These are phyloP conservation scores for Conringia planisiliqua DNA, from an alignment of 345 rosid species.

Conservation along the genomic window DNA sequence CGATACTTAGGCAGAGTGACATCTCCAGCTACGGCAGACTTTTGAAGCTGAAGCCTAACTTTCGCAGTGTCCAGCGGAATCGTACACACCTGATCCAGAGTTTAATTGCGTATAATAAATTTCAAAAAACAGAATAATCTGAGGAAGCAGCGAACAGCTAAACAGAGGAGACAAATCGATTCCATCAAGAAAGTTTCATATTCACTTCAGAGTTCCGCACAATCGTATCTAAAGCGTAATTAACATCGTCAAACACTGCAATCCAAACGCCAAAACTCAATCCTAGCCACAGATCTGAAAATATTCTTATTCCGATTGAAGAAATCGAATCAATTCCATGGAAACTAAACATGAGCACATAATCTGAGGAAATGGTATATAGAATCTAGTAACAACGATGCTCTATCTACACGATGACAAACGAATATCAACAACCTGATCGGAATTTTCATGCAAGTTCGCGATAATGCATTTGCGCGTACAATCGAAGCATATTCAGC, in stretches of 20 bases:
- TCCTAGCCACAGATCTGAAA: constrained; percentile 15
- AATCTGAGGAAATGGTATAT: not conserved
- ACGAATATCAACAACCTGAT: constrained; percentile 16
- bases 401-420: not conserved
- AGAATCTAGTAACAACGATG: not conserved
- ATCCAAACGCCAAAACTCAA: not conserved
- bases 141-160: not conserved
- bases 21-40: constrained; percentile 62
- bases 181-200: not conserved
- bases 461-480: constrained; percentile 1
- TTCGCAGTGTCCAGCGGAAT: constrained; percentile 98
- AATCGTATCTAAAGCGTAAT: not conserved
- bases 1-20: constrained; percentile 64
- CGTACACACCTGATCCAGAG: constrained; percentile 66
- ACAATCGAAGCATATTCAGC: not conserved
- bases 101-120: not conserved
- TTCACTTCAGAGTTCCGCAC: not conserved
- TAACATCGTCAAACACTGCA: not conserved
- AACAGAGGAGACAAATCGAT: not conserved
- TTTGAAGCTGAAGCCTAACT: constrained; percentile 99
- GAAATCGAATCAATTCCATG: not conserved
- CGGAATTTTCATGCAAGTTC: not conserved
- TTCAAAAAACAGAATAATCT: not conserved
- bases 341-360: not conserved
- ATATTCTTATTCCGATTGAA: not conserved